These are phyloP conservation scores for Puccinia brachypodii DNA, from an alignment of 1,284 basidiomycete species.

Conservation along the genomic window DNA sequence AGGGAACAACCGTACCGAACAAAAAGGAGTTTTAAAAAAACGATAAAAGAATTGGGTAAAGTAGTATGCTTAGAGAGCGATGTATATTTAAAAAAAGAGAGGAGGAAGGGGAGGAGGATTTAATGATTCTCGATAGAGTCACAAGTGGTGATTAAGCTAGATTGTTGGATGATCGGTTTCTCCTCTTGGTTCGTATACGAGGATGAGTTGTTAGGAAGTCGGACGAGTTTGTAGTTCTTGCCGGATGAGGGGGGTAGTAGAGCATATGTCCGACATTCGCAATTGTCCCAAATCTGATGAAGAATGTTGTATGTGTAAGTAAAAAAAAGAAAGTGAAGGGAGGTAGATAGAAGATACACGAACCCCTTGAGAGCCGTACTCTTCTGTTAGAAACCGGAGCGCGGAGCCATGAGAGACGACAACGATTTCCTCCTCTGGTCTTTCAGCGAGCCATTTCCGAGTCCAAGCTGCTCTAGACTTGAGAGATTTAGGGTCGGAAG, in stretches of 20 bases:
- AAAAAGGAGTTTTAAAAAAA: too few relatives aligned
- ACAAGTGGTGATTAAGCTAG: not conserved
- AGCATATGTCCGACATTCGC: not conserved
- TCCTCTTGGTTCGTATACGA: constrained; percentile 10
- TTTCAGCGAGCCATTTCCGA: constrained; percentile 28
- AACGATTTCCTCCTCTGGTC: constrained; percentile 42
- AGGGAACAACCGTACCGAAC: too few relatives aligned
- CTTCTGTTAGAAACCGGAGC: constrained; percentile 38
- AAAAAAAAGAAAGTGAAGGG: not conserved
- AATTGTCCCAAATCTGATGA: not conserved
- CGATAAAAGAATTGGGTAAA: too few relatives aligned
- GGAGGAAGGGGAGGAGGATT: not conserved
- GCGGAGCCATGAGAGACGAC: constrained; percentile 44
- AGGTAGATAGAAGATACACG: constrained; percentile 1
- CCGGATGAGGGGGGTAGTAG: not conserved
- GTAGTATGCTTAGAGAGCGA: too few relatives aligned
- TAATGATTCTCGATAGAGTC: constrained; percentile 1
- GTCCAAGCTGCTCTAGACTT: constrained; percentile 38
- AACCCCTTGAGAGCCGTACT: constrained; percentile 28
- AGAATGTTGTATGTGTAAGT: not conserved
- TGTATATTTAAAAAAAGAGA: too few relatives aligned
- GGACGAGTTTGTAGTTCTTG: constrained; percentile 1
- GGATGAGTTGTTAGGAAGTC: too few relatives aligned
- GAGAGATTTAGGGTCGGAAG: constrained; percentile 21
- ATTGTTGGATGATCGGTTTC: constrained; percentile 10